A percentile compares a stretch with the other conserved stretches of the same genome.
Evolutionary conservation across 202 grass and related monocot species (phyloP).

Genomic region (Carex sylvatica): DNA sequence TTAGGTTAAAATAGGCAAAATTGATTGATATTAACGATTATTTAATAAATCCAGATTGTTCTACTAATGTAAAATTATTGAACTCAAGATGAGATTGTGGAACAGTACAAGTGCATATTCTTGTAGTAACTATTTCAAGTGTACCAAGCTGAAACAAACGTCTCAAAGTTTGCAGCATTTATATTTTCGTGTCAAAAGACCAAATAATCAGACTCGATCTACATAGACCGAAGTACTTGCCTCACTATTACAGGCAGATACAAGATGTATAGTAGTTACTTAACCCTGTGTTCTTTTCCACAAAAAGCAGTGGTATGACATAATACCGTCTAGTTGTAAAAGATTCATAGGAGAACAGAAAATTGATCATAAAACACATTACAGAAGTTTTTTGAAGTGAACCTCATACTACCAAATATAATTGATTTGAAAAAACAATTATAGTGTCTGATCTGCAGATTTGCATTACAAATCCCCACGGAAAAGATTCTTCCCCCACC

Average conservation of each 20-base stretch:
- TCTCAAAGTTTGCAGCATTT: background rate
- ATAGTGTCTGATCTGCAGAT: too few relatives aligned
- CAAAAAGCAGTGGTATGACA: background rate
- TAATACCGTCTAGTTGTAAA: too few relatives aligned
- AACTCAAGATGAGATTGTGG: background rate
- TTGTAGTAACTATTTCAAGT: background rate
- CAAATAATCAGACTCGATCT: background rate
- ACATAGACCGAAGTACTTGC: background rate
- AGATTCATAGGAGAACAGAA: too few relatives aligned
- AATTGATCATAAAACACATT: too few relatives aligned
- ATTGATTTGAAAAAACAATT: too few relatives aligned
- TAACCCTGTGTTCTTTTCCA: background rate
- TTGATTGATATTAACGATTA: background rate
- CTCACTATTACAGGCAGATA: background rate
- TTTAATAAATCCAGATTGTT: background rate
- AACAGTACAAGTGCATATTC: background rate
- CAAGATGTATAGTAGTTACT: background rate
- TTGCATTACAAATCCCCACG: too few relatives aligned
- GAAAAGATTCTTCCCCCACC: too few relatives aligned
- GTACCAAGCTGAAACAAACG: background rate
- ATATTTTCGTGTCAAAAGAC: background rate
- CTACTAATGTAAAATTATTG: background rate
- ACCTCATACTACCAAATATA: too few relatives aligned
- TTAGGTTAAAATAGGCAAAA: background rate
- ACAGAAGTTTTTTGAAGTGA: too few relatives aligned